These are phyloP conservation scores for Gonium pectorale DNA, from an alignment of 139 green algal species.

Conservation along the genomic window DNA sequence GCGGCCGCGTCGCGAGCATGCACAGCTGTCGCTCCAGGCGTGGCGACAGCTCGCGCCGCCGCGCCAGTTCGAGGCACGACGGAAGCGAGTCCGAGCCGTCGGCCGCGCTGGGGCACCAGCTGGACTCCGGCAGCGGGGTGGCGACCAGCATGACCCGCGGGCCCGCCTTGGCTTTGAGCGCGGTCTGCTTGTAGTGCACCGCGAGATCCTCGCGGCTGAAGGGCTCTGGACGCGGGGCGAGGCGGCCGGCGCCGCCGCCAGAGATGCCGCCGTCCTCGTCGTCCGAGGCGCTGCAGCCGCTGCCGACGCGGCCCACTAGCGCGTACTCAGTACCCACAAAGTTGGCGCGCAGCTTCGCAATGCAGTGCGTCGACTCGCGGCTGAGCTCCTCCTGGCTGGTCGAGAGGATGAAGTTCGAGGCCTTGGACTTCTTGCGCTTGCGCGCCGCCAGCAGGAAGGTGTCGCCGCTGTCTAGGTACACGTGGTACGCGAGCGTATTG, in stretches of 20 bases:
- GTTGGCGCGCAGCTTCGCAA: constrained; percentile 75
- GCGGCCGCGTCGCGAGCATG: constrained; percentile 60
- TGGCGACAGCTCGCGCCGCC: constrained; percentile 49
- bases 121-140: constrained; percentile 16
- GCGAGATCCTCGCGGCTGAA: constrained; percentile 54
- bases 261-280: background rate
- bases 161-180: constrained; percentile 40
- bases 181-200: constrained; percentile 63
- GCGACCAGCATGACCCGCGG: constrained; percentile 53
- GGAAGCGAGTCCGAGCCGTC: constrained; percentile 49
- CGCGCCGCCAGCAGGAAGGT: constrained; percentile 87
- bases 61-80: constrained; percentile 53
- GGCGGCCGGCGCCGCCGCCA: background rate
- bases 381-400: constrained; percentile 23
- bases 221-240: constrained; percentile 6
- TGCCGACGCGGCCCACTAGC: constrained; percentile 12
- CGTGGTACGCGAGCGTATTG: constrained; percentile 24
- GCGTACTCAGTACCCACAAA: constrained; percentile 93
- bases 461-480: constrained; percentile 73
- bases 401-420: constrained; percentile 28
- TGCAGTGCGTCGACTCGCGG: constrained; percentile 5
- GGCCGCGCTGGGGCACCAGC: constrained; percentile 22
- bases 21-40: constrained; percentile 56
- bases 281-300: background rate
- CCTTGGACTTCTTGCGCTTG: constrained; percentile 86